Evolutionary conservation across 192 early-diverging fungal species (phyloP).

Genomic region (Dissophora ornata): DNA sequence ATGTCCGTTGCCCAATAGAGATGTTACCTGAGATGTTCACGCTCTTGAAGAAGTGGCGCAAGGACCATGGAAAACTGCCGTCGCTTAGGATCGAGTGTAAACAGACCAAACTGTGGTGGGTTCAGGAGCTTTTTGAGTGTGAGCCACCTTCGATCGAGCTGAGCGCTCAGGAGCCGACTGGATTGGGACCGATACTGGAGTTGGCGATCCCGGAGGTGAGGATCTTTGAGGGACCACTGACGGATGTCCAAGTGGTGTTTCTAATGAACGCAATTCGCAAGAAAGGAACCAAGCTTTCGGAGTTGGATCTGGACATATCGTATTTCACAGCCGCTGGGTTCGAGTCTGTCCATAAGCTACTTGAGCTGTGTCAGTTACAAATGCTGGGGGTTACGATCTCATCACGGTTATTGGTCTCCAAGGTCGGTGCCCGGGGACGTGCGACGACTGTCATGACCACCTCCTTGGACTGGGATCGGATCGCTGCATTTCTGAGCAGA

Average conservation of each 20-base stretch:
- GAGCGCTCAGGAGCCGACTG: not conserved
- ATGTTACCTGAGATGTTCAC: constrained; percentile 2
- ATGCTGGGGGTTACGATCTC: too few species aligned
- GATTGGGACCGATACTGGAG: constrained; percentile 6
- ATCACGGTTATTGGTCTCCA: too few species aligned
- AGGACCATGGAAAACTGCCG: not conserved
- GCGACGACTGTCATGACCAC: not conserved
- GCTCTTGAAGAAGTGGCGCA: not conserved
- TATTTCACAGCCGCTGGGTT: not conserved
- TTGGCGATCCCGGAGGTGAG: not conserved
- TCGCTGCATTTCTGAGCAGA: not conserved
- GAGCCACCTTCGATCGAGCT: not conserved
- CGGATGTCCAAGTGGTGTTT: not conserved
- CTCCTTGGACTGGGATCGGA: not conserved
- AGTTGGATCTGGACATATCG: constrained; percentile 5
- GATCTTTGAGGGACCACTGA: not conserved
- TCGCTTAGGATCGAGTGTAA: not conserved
- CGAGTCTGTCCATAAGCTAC: not conserved
- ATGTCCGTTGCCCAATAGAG: constrained; percentile 1
- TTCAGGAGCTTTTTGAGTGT: not conserved
- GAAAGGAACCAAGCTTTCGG: not conserved
- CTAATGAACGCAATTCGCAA: not conserved
- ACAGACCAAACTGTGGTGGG: not conserved
- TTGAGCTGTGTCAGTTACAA: not conserved
- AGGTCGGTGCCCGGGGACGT: too few species aligned